A percentile compares a stretch with the other conserved stretches of the same genome.
Conservation (phyloP, 1,284 basidiomycete species). For the Heterobasidion parviporum region DNA sequence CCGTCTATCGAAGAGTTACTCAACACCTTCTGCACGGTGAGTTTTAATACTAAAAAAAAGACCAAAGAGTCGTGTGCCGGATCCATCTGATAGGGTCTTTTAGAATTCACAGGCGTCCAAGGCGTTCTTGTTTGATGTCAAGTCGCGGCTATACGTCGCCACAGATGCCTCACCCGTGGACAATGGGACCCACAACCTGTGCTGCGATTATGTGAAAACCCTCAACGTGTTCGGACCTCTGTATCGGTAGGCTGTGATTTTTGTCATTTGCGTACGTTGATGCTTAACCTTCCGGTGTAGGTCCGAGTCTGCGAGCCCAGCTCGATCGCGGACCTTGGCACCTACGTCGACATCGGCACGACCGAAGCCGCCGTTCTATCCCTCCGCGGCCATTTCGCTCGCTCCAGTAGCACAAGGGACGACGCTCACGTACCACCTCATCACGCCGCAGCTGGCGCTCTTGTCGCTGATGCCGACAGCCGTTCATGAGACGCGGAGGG, state of each 20-base stretch:
- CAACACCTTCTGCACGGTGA: conserved; percentile 73
- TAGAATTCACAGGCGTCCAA: conserved; percentile 89
- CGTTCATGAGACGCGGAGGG: conserved; percentile 71
- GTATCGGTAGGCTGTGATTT: neutral
- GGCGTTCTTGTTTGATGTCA: conserved; percentile 87
- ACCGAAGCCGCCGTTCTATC: conserved; percentile 35
- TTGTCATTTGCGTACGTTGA: neutral
- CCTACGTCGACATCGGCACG: conserved; percentile 5
- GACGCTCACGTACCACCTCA: conserved; percentile 81
- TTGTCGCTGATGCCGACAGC: conserved; percentile 76
- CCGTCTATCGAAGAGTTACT: conserved; percentile 74
- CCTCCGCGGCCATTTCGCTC: conserved; percentile 46
- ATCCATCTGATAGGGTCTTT: neutral
- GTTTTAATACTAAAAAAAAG: conserved; percentile 17
- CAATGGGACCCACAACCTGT: conserved; percentile 78
- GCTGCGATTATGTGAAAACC: conserved; percentile 87
- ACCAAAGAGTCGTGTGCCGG: neutral
- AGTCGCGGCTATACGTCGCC: conserved; percentile 82
- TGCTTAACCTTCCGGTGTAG: conserved; percentile 9
- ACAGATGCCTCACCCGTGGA: conserved; percentile 93
- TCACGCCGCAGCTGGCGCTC: conserved; percentile 76
- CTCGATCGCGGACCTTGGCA: conserved; percentile 11
- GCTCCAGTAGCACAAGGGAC: conserved; percentile 57
- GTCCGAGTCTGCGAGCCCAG: conserved; percentile 19
- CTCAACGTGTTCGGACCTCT: conserved; percentile 44